Percentiles rank a stretch among this genome's conserved stretches.
Conservation (phyloP, 2,329 filamentous ascomycete species). For the Ramichloridium luteum region DNA sequence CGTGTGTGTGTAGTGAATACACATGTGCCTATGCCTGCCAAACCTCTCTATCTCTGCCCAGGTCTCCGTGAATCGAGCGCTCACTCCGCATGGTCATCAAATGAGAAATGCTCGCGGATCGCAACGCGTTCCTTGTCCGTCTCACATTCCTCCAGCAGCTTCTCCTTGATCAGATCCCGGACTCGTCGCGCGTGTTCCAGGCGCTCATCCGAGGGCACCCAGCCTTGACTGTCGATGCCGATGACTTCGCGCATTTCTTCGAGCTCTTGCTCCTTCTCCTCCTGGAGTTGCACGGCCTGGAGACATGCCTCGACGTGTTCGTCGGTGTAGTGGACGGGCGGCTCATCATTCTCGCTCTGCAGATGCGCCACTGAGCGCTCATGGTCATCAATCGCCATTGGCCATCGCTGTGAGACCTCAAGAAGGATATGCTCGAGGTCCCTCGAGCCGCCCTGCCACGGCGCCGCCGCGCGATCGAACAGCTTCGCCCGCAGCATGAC, state of each 20-base stretch:
- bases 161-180: neutral
- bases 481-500: constrained; percentile 6
- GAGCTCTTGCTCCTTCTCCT: constrained; percentile 5
- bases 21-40: too few relatives aligned
- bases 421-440: constrained; percentile 2
- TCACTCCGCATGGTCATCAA: constrained; percentile 1
- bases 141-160: neutral
- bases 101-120: neutral
- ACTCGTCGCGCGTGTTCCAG: neutral
- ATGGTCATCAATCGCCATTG: constrained; percentile 1
- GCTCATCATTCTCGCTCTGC: neutral
- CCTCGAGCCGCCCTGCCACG: constrained; percentile 8
- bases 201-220: constrained; percentile 1
- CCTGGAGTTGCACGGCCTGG: neutral
- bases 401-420: constrained; percentile 2
- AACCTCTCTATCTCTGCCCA: too few relatives aligned
- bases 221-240: constrained; percentile 3
- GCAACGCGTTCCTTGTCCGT: neutral
- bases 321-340: constrained; percentile 1
- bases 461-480: constrained; percentile 5
- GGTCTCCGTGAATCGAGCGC: too few relatives aligned
- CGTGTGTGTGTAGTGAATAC: too few relatives aligned
- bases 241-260: constrained; percentile 5
- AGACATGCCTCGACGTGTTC: constrained; percentile 4
- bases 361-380: neutral